Evolutionary conservation across 768 basidiomycete species (phyloP), one percentile per base, ranked within the genome.

Genomic region (Tylopilus vinaceipallidus): DNA sequence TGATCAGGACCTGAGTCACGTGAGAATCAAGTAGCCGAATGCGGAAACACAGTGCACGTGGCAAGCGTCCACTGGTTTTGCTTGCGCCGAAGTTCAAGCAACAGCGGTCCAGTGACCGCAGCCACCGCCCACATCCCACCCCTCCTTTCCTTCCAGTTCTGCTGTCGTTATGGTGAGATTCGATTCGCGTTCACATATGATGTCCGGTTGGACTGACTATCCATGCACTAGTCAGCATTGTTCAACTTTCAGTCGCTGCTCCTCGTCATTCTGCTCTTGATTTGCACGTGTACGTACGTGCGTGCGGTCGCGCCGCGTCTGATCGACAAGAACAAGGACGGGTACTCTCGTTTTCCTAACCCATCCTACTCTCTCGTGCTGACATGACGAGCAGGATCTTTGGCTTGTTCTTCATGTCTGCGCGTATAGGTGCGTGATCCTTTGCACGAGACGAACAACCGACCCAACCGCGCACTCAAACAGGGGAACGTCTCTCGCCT

Each of bases 211-310:
- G n/a, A n/a, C n/a, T n/a, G n/a, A n/a, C n/a, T n/a, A n/a, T n/a
- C n/a, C n/a, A n/a, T n/a, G n/a, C 27, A n/a, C 38, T 64, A 88
- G 86, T 95, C 95, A 24, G 97, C 97, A 2, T 79, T 99, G 20
- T 98, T 98, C 84, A 95, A 98, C 73, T 99, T 99, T 66, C 88
- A 95, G 70, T 93, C 95, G 0, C 79, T 99, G 17, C 79, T 99
- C 17, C 84, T 95, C 62, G 93, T 95, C 66, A 86, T 98, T 56
- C 80, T 98, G 9, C 79, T 99, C 42, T 77, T 90, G 67, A 93
- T 98, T 52, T 99, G 97, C 74, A 98, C 97, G 50, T 98, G 91
- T 75, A 94, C 95, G 4, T 99, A 98, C 69, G 80, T 95, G 13
- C 84, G 97, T 38, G 85, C 91, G 0, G 86, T 95, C 14, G 86